These are phyloP conservation scores for Trichoderma atrobrunneum DNA, from an alignment of 2,329 filamentous ascomycete genomes.

Conservation along the genomic window DNA sequence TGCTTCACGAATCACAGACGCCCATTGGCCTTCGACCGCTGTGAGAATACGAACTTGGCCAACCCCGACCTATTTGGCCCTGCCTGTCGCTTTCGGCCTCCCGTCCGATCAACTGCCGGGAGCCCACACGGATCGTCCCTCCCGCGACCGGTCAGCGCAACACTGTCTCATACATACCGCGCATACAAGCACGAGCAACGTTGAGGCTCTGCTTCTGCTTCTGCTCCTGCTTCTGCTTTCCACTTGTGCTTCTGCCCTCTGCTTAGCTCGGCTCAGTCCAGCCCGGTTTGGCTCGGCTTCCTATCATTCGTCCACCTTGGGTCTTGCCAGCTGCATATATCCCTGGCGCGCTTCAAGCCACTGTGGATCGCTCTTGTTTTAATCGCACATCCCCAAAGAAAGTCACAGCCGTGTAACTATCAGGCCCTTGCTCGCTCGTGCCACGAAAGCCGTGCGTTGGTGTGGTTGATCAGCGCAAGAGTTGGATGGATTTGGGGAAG, in stretches of 20 bases:
- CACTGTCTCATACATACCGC: not conserved
- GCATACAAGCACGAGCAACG: not conserved
- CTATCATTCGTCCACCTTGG: not conserved
- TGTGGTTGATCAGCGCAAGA: constrained; percentile 34
- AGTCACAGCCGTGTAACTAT: constrained; percentile 29
- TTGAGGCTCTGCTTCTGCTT: not conserved
- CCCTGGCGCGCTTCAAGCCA: constrained; percentile 14
- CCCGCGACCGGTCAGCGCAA: constrained; percentile 1
- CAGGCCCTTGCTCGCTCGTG: constrained; percentile 30
- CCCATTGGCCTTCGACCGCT: constrained; percentile 27
- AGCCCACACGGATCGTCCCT: constrained; percentile 26
- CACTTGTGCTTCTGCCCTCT: not conserved
- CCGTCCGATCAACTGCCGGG: constrained; percentile 27
- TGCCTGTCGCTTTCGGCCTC: constrained; percentile 24
- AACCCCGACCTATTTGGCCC: constrained; percentile 26
- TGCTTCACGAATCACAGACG: constrained; percentile 18
- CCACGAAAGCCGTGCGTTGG: constrained; percentile 30
- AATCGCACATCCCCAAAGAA: constrained; percentile 31
- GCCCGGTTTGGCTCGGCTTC: not conserved
- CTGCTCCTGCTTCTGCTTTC: not conserved
- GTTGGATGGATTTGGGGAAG: constrained; percentile 29
- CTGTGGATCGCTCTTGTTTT: constrained; percentile 16
- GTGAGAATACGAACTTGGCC: constrained; percentile 33
- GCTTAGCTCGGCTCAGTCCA: not conserved
- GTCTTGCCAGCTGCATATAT: not conserved